Conservation (phyloP, 2,329 filamentous ascomycete species). For the Colletotrichum sp. region DNA sequence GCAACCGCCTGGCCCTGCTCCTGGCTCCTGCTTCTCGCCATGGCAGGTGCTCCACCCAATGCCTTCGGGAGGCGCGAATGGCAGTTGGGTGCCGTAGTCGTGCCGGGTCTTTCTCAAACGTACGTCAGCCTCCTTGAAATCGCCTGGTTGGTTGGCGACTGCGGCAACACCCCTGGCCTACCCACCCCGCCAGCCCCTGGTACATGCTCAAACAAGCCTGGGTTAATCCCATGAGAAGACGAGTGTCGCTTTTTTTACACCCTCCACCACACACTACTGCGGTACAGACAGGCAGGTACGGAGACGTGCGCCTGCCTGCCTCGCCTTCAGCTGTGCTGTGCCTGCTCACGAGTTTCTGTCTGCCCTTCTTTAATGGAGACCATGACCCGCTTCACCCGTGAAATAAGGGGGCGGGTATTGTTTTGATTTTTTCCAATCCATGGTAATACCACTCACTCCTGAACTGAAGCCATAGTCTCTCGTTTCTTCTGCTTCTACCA, state of each 20-base stretch:
- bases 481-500: background rate
- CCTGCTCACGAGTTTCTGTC: background rate
- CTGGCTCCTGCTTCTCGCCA: background rate
- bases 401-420: conserved; percentile 10
- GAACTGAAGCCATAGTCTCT: background rate
- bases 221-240: background rate
- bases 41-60: background rate
- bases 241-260: background rate
- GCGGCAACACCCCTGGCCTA: background rate
- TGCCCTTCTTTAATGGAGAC: conserved; percentile 12
- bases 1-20: background rate
- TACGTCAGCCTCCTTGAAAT: conserved; percentile 18
- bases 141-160: background rate
- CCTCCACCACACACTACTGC: background rate
- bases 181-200: background rate
- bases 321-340: background rate
- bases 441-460: background rate
- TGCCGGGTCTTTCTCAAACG: conserved; percentile 8
- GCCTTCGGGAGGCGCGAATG: background rate
- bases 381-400: background rate
- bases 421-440: background rate
- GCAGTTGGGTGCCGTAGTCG: background rate
- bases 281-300: background rate
- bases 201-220: conserved; percentile 7
- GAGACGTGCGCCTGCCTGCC: background rate